A percentile compares a stretch with the other conserved stretches of the same genome.
These are phyloP conservation scores for Umbilicus rupestris DNA, from an alignment of 164 flowering plant species.

Conservation along the genomic window DNA sequence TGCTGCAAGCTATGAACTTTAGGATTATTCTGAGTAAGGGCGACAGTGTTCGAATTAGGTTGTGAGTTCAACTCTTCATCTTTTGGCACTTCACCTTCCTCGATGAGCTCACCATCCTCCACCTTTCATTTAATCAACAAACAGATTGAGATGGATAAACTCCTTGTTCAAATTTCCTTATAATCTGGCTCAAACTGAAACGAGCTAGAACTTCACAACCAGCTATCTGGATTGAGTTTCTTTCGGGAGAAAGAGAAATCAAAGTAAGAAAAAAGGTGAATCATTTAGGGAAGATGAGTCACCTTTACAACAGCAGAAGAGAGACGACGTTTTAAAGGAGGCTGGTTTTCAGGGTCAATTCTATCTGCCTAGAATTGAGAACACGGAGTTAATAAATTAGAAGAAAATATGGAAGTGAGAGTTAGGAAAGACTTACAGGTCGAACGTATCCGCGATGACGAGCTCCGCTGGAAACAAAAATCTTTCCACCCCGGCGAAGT, in stretches of 20 bases:
- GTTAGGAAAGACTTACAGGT: conserved; percentile 26
- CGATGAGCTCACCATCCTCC: conserved; percentile 67
- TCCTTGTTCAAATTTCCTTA: background rate
- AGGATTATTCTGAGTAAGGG: conserved; percentile 21
- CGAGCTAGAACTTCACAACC: too few relatives aligned
- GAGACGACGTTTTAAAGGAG: conserved; percentile 66
- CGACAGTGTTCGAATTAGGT: conserved; percentile 13
- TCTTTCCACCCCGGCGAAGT: conserved; percentile 63
- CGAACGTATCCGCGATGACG: conserved; percentile 60
- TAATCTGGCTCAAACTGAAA: background rate
- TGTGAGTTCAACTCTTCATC: conserved; percentile 20
- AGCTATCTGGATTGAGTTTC: too few relatives aligned
- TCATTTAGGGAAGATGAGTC: too few relatives aligned
- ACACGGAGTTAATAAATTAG: background rate
- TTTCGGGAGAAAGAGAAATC: too few relatives aligned
- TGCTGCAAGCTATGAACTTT: conserved; percentile 20
- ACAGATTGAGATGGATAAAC: background rate
- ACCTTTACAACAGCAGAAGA: conserved; percentile 92
- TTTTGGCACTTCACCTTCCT: conserved; percentile 26
- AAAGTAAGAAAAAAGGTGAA: background rate
- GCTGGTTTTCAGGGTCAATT: conserved; percentile 54
- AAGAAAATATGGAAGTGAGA: background rate
- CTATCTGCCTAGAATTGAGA: conserved; percentile 47
- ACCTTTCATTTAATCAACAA: conserved; percentile 26
- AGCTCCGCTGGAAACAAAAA: conserved; percentile 35